Conservation (phyloP, 2,329 filamentous ascomycete species). For the Aspergillus hortae region DNA sequence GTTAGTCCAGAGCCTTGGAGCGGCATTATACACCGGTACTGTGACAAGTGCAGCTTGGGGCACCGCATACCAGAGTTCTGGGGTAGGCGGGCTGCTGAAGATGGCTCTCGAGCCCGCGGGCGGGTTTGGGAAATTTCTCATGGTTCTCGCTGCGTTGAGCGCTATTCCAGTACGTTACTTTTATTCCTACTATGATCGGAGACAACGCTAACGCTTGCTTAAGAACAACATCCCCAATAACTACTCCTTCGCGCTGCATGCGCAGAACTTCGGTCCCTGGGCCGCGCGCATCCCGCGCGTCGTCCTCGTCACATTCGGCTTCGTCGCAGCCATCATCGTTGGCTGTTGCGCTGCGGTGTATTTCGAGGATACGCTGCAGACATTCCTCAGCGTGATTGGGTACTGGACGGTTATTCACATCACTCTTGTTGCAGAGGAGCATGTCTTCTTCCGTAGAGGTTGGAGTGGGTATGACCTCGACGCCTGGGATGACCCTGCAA, state of each 20-base stretch:
- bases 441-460: slow-evolving; percentile 31
- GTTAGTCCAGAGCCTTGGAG: slow-evolving; percentile 30
- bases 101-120: slow-evolving; percentile 30
- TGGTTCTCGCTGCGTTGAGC: slow-evolving; percentile 31
- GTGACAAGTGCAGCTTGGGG: slow-evolving; percentile 25
- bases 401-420: slow-evolving; percentile 48
- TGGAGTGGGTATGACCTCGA: slow-evolving; percentile 33
- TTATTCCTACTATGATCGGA: too few species aligned
- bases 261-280: slow-evolving; percentile 34
- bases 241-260: slow-evolving; percentile 35
- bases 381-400: slow-evolving; percentile 47
- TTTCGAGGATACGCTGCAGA: slow-evolving; percentile 37
- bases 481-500: slow-evolving; percentile 27
- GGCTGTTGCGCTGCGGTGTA: slow-evolving; percentile 32
- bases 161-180: slow-evolving; percentile 21
- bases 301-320: slow-evolving; percentile 32
- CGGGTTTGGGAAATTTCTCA: slow-evolving; percentile 33
- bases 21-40: slow-evolving; percentile 30
- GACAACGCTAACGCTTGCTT: background rate
- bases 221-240: slow-evolving; percentile 38
- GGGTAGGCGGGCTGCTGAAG: slow-evolving; percentile 29
- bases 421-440: slow-evolving; percentile 32
- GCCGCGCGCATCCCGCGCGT: slow-evolving; percentile 30
- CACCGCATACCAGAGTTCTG: slow-evolving; percentile 22
- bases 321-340: slow-evolving; percentile 27